These are phyloP conservation scores for Casuarina equisetifolia DNA, from an alignment of 306 rosid species.

Conservation along the genomic window DNA sequence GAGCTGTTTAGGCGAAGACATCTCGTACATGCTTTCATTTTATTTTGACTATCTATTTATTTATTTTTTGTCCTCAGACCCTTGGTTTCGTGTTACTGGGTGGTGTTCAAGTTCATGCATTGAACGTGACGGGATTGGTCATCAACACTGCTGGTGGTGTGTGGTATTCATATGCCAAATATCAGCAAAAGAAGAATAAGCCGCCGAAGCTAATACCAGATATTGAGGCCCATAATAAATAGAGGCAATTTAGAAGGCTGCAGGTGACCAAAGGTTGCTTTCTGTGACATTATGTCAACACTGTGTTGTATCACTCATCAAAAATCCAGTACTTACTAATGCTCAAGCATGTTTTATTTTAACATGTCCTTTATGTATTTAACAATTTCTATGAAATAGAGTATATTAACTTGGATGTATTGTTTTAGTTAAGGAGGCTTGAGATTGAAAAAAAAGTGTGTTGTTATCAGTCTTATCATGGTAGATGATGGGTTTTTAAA, in stretches of 20 bases:
- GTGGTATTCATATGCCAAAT: conserved; percentile 92
- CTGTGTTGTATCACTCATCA: background rate
- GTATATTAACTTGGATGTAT: background rate
- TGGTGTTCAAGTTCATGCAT: conserved; percentile 79
- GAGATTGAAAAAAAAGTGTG: background rate
- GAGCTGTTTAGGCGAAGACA: background rate
- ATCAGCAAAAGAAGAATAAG: conserved; percentile 69
- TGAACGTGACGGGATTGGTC: conserved; percentile 82
- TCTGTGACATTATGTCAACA: conserved; percentile 4
- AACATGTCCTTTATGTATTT: background rate
- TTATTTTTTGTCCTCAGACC: conserved; percentile 52
- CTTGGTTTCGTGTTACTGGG: conserved; percentile 84
- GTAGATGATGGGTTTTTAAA: background rate
- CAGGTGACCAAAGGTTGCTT: conserved; percentile 24
- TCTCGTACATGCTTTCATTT: background rate
- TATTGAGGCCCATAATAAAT: conserved; percentile 63
- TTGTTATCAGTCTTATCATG: background rate
- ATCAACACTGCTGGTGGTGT: conserved; percentile 95
- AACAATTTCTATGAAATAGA: background rate
- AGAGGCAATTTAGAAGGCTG: conserved; percentile 26
- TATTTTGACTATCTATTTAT: background rate
- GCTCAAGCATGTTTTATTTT: background rate
- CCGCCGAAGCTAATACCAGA: conserved; percentile 47
- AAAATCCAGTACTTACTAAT: background rate
- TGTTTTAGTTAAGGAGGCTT: background rate